Percentiles rank a stretch among this genome's conserved stretches.
Conservation (phyloP, 202 grass and related monocot genomes). For the Bolboschoenoplectus hybrid region DNA sequence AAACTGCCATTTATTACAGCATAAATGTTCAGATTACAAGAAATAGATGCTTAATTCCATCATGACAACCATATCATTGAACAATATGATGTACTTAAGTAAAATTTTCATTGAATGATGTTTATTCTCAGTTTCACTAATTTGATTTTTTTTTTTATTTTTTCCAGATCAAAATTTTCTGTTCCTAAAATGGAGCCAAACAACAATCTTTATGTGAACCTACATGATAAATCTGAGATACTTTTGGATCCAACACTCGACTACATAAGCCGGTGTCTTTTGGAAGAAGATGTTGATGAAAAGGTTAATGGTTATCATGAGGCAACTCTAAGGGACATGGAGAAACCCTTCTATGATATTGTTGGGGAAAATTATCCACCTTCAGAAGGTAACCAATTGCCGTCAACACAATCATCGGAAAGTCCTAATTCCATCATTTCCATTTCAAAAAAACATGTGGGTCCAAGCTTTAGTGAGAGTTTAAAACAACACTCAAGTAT, state of each 20-base stretch:
- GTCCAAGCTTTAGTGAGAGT: not conserved
- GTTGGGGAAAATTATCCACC: constrained; percentile 50
- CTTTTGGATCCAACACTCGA: constrained; percentile 44
- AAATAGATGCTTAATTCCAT: not conserved
- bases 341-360: constrained; percentile 64
- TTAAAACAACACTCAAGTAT: not conserved
- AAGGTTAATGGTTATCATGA: constrained; percentile 39
- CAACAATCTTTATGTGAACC: not conserved
- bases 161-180: constrained; percentile 8
- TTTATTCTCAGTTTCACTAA: not conserved
- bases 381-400: not conserved
- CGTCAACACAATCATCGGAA: not conserved
- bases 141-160: not conserved
- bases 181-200: not conserved
- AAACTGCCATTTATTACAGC: not conserved
- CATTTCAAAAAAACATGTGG: not conserved
- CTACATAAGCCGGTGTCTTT: constrained; percentile 48
- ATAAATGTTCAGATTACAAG: not conserved
- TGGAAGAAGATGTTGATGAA: constrained; percentile 57
- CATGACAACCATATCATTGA: not conserved
- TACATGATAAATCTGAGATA: not conserved
- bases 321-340: constrained; percentile 49
- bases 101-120: not conserved
- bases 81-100: not conserved
- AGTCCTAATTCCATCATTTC: not conserved